Evolutionary conservation across 345 rosid species (phyloP).

Genomic region (Eucalyptus pauciflora): DNA sequence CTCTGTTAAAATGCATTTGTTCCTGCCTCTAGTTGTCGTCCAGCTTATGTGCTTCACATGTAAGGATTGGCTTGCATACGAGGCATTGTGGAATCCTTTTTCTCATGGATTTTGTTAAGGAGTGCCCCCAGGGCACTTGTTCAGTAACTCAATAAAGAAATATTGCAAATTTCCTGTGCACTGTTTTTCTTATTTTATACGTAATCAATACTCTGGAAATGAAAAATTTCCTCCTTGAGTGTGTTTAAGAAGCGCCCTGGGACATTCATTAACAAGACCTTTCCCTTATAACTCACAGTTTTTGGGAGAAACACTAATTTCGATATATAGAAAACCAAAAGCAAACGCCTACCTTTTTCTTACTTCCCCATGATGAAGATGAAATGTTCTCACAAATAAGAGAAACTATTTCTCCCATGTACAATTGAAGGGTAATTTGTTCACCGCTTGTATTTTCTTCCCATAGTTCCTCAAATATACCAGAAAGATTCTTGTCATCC

Average conservation of each 20-base stretch:
- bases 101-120: neutral
- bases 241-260: neutral
- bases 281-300: neutral
- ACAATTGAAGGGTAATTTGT: constrained; percentile 70
- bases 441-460: constrained; percentile 91
- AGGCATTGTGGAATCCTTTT: neutral
- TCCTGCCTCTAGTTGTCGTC: neutral
- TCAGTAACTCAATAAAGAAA: neutral
- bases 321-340: neutral
- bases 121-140: neutral
- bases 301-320: neutral
- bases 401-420: constrained; percentile 65
- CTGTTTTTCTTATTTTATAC: neutral
- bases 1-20: neutral
- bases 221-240: neutral
- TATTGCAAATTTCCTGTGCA: neutral
- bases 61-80: neutral
- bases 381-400: constrained; percentile 64
- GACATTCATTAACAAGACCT: neutral
- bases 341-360: constrained; percentile 40
- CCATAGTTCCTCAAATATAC: constrained; percentile 93
- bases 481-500: constrained; percentile 75
- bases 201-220: neutral
- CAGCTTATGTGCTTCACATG: neutral
- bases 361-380: constrained; percentile 88